Base-by-base conservation (phyloP, 192 early-diverging fungal genomes). In the Entomortierella parvispora region DNA sequence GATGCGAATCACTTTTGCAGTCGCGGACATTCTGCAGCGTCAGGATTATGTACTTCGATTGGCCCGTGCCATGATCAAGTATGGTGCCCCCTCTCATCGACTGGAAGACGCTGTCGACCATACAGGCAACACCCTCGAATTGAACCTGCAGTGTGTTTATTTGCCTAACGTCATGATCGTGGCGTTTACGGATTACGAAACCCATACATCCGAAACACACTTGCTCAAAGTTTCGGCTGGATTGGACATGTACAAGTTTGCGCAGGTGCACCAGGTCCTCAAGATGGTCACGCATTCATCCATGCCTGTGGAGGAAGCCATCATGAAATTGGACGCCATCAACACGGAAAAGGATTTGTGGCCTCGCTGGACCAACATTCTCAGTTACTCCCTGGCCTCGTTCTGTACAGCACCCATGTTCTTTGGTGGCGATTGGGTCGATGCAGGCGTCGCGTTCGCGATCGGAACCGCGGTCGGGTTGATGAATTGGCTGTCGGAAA, bases 141-240 rank as follows among this genome's bases (percentile, higher is more conserved):
- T 93, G 44, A 85, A 91, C 18, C 82, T 89, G 12, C 87, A 87
- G 52, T 90, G 89, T 56, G 86, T 90, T 20, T 89, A 86, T 65
- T 67, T 92, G 58, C 92, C 92, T 22, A 89, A 90, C 49, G 81
- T 92, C 53, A 90, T 93, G 83, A 82, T 93, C 49, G 80, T 92
- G 25, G 87, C 87, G 26, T 93, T 93, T 65, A 83, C 88, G 62
- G 90, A 93, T 77, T 83, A 83, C 25, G 86, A 87, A 49, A 93
- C 90, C 8, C 87, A 92, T 47, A 87, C 90, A 4, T 90, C 90
- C 7, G 92, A 93, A 58, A 93, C 92, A 0, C 91, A 92, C 51
- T 81, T 93, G 43, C 84, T 93, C 64, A 85, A 88, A n/a, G 79
- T 80, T n/a, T 63, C 83, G 17, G 79, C 86, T 1, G 84, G 86